Evolutionary conservation across 768 basidiomycete genomes (phyloP).

Genomic region (Megacollybia marginata): DNA sequence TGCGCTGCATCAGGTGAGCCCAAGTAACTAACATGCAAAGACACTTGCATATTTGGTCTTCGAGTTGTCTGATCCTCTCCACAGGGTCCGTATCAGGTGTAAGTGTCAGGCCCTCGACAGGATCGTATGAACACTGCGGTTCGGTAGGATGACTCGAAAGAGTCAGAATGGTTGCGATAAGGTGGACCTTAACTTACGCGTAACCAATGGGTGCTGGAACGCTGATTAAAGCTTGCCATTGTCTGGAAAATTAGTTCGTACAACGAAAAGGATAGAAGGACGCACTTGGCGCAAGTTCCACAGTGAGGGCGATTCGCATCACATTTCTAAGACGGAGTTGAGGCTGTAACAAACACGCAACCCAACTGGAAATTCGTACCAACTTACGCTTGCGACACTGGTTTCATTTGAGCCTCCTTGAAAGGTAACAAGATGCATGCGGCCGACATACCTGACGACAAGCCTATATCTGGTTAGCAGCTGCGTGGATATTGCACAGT

Average conservation of each 20-base stretch:
- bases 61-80: slow-evolving; percentile 70
- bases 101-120: slow-evolving; percentile 72
- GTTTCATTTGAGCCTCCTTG: no score
- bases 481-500: neutral
- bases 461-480: slow-evolving; percentile 37
- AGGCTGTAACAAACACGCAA: neutral
- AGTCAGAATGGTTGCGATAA: slow-evolving; percentile 4
- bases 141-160: slow-evolving; percentile 67
- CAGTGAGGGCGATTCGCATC: slow-evolving; percentile 84
- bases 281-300: slow-evolving; percentile 76
- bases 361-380: slow-evolving; percentile 32
- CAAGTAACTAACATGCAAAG: slow-evolving; percentile 4
- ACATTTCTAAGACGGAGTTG: slow-evolving; percentile 55
- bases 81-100: slow-evolving; percentile 74
- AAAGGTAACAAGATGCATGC: no score
- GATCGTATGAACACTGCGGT: slow-evolving; percentile 82
- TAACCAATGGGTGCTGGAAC: slow-evolving; percentile 84
- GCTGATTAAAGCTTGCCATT: slow-evolving; percentile 76
- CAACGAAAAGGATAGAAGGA: slow-evolving; percentile 7
- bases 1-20: slow-evolving; percentile 34
- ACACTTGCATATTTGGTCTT: slow-evolving; percentile 64
- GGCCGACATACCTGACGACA: slow-evolving; percentile 45
- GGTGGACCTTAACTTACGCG: slow-evolving; percentile 44
- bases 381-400: slow-evolving; percentile 70
- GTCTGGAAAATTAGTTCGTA: slow-evolving; percentile 31